Conservation (phyloP, 352 stramenopile genomes). For the Thraustochytrium sp. region DNA sequence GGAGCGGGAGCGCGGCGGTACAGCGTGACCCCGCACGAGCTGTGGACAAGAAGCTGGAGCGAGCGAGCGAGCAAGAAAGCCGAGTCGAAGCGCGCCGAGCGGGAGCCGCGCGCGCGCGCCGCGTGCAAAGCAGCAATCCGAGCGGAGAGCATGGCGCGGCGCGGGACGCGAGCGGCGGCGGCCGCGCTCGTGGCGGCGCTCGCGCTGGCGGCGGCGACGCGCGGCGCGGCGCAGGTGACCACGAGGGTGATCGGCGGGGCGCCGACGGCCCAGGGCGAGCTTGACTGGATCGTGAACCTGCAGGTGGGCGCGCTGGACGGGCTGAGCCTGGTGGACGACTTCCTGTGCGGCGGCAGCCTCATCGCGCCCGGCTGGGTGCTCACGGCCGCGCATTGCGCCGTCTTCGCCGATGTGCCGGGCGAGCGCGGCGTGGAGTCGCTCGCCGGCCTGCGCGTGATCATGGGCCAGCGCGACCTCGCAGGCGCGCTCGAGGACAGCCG, state of each 20-base stretch:
- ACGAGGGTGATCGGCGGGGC: neutral
- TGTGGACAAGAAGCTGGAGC: too few species aligned
- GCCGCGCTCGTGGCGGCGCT: too few species aligned
- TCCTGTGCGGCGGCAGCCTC: constrained; percentile 59
- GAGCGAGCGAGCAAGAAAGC: too few species aligned
- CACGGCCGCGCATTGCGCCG: constrained; percentile 60
- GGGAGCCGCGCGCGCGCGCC: too few species aligned
- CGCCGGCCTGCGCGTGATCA: neutral
- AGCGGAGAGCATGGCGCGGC: too few species aligned
- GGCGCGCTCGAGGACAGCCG: constrained; percentile 56
- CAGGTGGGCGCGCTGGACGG: neutral
- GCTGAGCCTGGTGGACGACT: neutral
- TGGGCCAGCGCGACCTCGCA: constrained; percentile 33
- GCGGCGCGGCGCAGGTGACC: too few species aligned
- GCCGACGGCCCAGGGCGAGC: neutral
- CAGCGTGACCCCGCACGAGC: too few species aligned
- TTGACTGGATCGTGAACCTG: neutral
- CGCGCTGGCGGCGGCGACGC: too few species aligned
- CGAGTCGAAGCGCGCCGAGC: too few species aligned
- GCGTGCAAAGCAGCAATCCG: too few species aligned
- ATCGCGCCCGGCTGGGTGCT: constrained; percentile 63
- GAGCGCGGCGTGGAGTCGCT: constrained; percentile 48
- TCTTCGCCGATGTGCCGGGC: neutral
- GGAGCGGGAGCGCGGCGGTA: too few species aligned
- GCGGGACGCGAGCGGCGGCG: too few species aligned